Conservation (phyloP, 1,284 basidiomycete species). For the Leccinum griseonigrum region DNA sequence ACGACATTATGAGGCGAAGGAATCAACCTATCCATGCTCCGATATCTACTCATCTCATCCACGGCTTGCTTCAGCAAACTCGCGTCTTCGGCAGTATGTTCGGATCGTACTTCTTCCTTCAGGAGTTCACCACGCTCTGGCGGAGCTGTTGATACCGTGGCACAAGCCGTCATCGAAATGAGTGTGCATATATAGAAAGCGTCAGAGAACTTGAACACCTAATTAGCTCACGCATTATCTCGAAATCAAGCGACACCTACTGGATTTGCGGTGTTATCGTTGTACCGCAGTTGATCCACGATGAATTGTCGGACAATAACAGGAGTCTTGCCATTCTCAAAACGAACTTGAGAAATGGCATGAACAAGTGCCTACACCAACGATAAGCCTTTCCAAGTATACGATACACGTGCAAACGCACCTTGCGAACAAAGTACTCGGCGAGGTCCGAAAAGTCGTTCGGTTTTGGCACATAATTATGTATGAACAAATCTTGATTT, state of each 20-base stretch:
- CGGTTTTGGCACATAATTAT: constrained; percentile 85
- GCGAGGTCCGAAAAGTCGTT: constrained; percentile 93
- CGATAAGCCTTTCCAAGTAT: constrained; percentile 7
- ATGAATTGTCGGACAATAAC: constrained; percentile 88
- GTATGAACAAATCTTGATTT: constrained; percentile 77
- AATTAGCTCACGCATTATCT: constrained; percentile 12
- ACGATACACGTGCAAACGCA: constrained; percentile 27
- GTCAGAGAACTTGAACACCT: constrained; percentile 75
- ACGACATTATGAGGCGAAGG: constrained; percentile 95
- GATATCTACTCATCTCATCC: constrained; percentile 85
- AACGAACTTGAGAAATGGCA: constrained; percentile 82
- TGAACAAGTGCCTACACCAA: constrained; percentile 63
- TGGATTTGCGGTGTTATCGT: constrained; percentile 91
- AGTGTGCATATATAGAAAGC: constrained; percentile 89
- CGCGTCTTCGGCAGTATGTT: constrained; percentile 64
- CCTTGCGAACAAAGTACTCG: constrained; percentile 95
- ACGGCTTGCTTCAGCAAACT: constrained; percentile 70
- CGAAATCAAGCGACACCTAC: constrained; percentile 45
- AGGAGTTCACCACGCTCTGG: constrained; percentile 78
- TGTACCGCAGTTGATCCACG: constrained; percentile 87
- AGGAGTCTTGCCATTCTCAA: constrained; percentile 84
- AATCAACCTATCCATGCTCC: constrained; percentile 93
- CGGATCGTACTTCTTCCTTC: constrained; percentile 60
- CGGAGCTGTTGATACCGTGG: constrained; percentile 68
- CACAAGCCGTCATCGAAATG: constrained; percentile 79